Evolutionary conservation across 106 monocot species (phyloP), one percentile per base, ranked within the genome.

Genomic region (Acorus calamus): DNA sequence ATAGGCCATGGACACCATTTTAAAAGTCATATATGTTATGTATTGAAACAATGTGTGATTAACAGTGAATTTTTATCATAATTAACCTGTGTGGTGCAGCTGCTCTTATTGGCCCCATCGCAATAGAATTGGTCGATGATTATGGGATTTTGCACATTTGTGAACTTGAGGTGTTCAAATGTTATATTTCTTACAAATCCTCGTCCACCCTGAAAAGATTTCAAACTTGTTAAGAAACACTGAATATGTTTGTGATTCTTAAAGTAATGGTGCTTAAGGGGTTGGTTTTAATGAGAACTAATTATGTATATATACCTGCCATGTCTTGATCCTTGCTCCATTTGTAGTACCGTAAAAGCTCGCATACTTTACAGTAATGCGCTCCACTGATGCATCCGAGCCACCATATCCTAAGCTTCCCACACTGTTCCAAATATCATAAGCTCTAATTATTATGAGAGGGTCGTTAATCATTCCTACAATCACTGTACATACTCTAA

Each of bases 351-450:
- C 7, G 56, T 59, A 47, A 54, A 79, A 53, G 7, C 65, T 65
- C 5, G 51, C 60, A 5, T 80, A 4, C 0, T 13, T 41, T 10
- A 80, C 75, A 2, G 14, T 43, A 42, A 80, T 58, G 5, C 55
- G 49, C 50, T 80, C 79, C n/a, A 75, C 79, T 2, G 43, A 3
- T 42, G 66, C 61, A 28, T 2, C 3, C 10, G 44, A 2, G 2
- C 72, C 67, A 11, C 14, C 50, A 14, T 4, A 12, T 47, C 79
- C 79, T 59, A 80, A 65, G 70, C 79, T 80, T 49, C 79, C 79
- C 7, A 80, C 50, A 11, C 79, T 75, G 8, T 4, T 4, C 0
- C 4, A 14, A 46, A 12, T 47, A 50, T 48, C 14, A 2, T 28
- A 28, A 28, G 28, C 28, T 28, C 1, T 28, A 28, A 28, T 28